Conservation (phyloP, 2,329 filamentous ascomycete genomes). For the Phaeosphaeriaceae sp. region DNA sequence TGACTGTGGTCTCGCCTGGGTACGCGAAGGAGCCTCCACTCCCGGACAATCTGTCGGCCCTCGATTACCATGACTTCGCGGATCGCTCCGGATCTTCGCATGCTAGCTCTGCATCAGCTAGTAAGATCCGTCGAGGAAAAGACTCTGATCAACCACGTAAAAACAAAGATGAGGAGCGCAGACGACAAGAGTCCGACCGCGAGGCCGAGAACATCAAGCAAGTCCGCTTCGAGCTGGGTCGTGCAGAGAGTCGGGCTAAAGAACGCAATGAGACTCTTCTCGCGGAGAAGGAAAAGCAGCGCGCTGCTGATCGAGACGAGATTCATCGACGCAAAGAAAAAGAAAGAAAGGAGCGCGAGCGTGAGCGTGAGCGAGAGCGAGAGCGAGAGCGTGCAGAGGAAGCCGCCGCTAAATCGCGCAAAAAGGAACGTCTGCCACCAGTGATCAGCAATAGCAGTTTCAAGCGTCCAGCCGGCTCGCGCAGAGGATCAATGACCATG, state of each 20-base stretch:
- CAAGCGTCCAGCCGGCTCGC: constrained; percentile 20
- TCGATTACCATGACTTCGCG: constrained; percentile 30
- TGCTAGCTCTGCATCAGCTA: constrained; percentile 26
- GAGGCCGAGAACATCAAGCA: constrained; percentile 29
- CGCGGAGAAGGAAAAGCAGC: constrained; percentile 28
- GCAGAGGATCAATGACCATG: constrained; percentile 29
- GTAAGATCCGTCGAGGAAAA: constrained; percentile 29
- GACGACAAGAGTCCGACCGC: constrained; percentile 30
- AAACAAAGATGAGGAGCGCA: constrained; percentile 25
- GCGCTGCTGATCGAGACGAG: constrained; percentile 1
- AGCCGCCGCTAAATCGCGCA: constrained; percentile 17
- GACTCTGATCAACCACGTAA: constrained; percentile 28
- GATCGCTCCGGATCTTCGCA: constrained; percentile 27
- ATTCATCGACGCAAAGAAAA: neutral
- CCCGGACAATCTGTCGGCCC: constrained; percentile 12
- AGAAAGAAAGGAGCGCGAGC: constrained; percentile 1
- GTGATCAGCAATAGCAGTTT: constrained; percentile 20
- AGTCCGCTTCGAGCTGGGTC: constrained; percentile 36
- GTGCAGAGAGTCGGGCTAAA: constrained; percentile 26
- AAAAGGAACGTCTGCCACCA: constrained; percentile 26
- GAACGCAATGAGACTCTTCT: constrained; percentile 27
- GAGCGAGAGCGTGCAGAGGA: constrained; percentile 9
- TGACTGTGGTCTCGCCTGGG: constrained; percentile 14
- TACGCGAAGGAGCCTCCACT: neutral
- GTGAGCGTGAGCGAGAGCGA: constrained; percentile 2